Percentiles rank a stretch among this genome's conserved stretches.
These are phyloP conservation scores for Lipomyces mesembrius DNA, from an alignment of 805 yeast genomes.

Conservation along the genomic window DNA sequence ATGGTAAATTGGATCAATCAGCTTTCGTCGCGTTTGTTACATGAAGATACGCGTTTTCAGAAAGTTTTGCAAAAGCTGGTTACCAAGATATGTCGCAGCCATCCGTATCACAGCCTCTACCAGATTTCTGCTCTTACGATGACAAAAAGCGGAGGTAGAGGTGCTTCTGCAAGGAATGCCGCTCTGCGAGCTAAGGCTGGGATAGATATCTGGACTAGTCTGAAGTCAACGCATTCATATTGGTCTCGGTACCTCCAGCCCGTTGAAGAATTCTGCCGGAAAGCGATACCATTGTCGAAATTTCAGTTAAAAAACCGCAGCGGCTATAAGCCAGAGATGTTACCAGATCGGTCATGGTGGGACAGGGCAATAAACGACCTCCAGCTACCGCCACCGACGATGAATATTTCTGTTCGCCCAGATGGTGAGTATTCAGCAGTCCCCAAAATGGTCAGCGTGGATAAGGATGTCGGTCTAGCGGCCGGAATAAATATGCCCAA, in stretches of 20 bases:
- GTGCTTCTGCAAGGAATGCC: constrained; percentile 47
- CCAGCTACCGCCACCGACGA: constrained; percentile 71
- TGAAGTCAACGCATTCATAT: constrained; percentile 46
- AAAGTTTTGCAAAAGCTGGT: constrained; percentile 55
- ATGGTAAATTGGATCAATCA: constrained; percentile 82
- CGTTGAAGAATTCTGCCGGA: constrained; percentile 57
- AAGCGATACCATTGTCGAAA: constrained; percentile 47
- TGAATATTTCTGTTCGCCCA: constrained; percentile 50
- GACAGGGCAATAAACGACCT: constrained; percentile 50
- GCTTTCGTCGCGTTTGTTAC: constrained; percentile 63
- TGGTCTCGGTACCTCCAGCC: constrained; percentile 49
- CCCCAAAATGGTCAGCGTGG: constrained; percentile 56
- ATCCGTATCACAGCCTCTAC: constrained; percentile 78
- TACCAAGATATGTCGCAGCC: constrained; percentile 53
- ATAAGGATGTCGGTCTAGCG: constrained; percentile 61
- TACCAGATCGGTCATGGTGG: constrained; percentile 62
- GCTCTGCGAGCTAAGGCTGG: constrained; percentile 60
- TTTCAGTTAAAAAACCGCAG: constrained; percentile 19
- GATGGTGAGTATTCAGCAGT: constrained; percentile 53
- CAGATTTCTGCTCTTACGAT: constrained; percentile 40
- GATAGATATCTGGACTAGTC: constrained; percentile 51
- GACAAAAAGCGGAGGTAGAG: constrained; percentile 12
- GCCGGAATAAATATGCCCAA: constrained; percentile 91
- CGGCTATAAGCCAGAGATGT: constrained; percentile 30
- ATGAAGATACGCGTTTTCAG: constrained; percentile 67